Conservation (phyloP, 2,329 filamentous ascomycete species). For the Capronia epimyces region DNA sequence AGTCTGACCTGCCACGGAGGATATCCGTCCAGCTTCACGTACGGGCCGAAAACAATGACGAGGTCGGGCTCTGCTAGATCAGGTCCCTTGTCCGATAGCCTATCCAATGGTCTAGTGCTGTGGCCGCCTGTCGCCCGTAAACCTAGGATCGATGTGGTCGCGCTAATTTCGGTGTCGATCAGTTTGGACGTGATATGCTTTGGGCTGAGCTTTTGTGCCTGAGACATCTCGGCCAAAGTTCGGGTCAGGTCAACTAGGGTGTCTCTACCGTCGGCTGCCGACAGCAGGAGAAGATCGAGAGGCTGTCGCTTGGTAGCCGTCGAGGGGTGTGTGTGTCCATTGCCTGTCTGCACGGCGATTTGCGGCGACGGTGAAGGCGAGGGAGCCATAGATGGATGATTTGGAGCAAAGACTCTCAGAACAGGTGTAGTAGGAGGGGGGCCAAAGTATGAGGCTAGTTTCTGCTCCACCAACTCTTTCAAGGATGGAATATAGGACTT, state of each 20-base stretch:
- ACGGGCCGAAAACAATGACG: slow-evolving; percentile 77
- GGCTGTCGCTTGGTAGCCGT: slow-evolving; percentile 29
- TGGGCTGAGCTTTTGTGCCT: slow-evolving; percentile 73
- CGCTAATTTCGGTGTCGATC: slow-evolving; percentile 78
- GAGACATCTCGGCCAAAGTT: slow-evolving; percentile 91
- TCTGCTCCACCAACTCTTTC: slow-evolving; percentile 70
- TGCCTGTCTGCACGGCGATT: slow-evolving; percentile 25
- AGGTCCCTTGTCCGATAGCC: slow-evolving; percentile 17
- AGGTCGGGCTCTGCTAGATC: slow-evolving; percentile 64
- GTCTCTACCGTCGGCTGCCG: slow-evolving; percentile 80
- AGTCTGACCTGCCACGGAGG: slow-evolving; percentile 93
- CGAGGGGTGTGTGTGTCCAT: slow-evolving; percentile 2
- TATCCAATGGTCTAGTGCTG: slow-evolving; percentile 3
- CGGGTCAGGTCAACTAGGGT: slow-evolving; percentile 93
- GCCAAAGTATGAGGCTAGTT: slow-evolving; percentile 83
- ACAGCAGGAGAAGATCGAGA: slow-evolving; percentile 70
- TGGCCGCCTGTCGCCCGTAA: slow-evolving; percentile 6
- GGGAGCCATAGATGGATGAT: slow-evolving; percentile 41
- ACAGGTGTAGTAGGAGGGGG: slow-evolving; percentile 58
- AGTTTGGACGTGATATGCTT: slow-evolving; percentile 79
- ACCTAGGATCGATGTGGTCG: slow-evolving; percentile 38
- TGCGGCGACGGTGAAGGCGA: slow-evolving; percentile 17
- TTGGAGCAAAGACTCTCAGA: slow-evolving; percentile 67
- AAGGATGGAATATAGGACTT: slow-evolving; percentile 85
- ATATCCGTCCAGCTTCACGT: slow-evolving; percentile 80